Evolutionary conservation across 1,139 yeast species (phyloP), one percentile per base, ranked within the genome.

Genomic region (Pichiaceae sp.): DNA sequence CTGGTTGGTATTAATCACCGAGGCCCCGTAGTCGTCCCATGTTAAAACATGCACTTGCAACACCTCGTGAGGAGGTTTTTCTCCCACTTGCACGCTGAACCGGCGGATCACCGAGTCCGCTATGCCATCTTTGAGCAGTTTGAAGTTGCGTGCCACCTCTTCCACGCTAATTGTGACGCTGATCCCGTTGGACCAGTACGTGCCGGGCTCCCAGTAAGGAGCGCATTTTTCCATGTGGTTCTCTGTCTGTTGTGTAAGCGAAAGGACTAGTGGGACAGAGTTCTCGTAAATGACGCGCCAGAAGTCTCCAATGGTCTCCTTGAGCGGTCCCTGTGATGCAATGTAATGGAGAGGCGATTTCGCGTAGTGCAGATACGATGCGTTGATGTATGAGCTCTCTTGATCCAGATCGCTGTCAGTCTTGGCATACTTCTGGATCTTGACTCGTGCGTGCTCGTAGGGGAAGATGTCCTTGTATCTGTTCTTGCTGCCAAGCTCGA

Each of bases 281-380:
- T 68, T 65, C 43, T 69, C 66, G 30, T 66, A 53, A 4, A 70
- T 56, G 39, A 71, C 62, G 44, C 67, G 70, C 75, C 78, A 74
- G 45, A 74, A 72, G 51, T 74, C 80, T 2, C 78, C 78, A 42
- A 68, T 64, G 0, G 80, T 74, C 38, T 66, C 71, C 27, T 57
- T 53, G 36, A 74, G 49, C 3, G 80, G 80, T 12, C 78, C 78
- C 42, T 74, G 80, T 0, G 78, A 66, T 3, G 78, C 79, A 43
- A 73, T 68, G 45, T 66, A 69, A 38, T 60, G 63, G 15, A 45
- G 48, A 9, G 51, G 43, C 3, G 60, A 48, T 3, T 35, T 40
- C 3, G 53, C 40, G 17, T 60, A 59, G 6, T 50, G 46, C 20
- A 64, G 42, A 42, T 62, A 64, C 3, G 65, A 60, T 3, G 70